Base-by-base conservation (phyloP, 2,329 filamentous ascomycete genomes). In the Alternaria angustiovoidea region DNA sequence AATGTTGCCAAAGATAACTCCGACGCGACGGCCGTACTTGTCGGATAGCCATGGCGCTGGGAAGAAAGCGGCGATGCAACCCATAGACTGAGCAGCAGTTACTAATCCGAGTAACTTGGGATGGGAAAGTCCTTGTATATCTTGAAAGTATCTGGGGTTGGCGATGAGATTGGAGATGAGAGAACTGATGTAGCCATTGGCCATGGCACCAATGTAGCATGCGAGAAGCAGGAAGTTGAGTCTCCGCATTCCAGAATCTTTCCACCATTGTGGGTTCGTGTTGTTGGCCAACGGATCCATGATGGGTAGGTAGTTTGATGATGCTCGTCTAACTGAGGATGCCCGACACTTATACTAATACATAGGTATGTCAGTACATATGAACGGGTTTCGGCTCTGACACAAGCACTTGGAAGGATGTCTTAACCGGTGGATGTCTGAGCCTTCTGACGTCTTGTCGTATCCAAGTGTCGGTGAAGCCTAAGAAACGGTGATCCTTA, bases 161-260 rank as follows among this genome's bases (percentile, higher is more conserved):
- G 66, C 34, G 4, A 67, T 59, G 4, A 69, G 61, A 30, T 41
- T 64, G 26, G 65, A 64, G 20, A 69, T 67, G 18, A 67, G 65
- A 3, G 66, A 59, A 39, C 61, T 66, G 32, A 59, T 49, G 53
- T 69, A 69, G 38, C 63, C 66, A 20, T 67, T 67, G 4, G 59
- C 30, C 7, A 63, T 64, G 41, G 66, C 66, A n/a, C 62, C 66
- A 7, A 67, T 53, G 47, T 69, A 69, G 52, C 63, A 61, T n/a
- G 64, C 26, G 12, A 64, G 51, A 20, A 69, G 61, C 34, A 66
- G 51, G 26, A 66, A 49, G 36, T 66, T 64, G 28, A 67, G 61
- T 22, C 56, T 59, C 18, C 63, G 54, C 41, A 67, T 54, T 16
- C 63, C 63, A 8, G 63, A 60, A 30, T 65, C 63, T 30, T 28